Evolutionary conservation across 306 rosid genomes (phyloP), one percentile per base, ranked within the genome.

Genomic region (Sesbania bispinosa): DNA sequence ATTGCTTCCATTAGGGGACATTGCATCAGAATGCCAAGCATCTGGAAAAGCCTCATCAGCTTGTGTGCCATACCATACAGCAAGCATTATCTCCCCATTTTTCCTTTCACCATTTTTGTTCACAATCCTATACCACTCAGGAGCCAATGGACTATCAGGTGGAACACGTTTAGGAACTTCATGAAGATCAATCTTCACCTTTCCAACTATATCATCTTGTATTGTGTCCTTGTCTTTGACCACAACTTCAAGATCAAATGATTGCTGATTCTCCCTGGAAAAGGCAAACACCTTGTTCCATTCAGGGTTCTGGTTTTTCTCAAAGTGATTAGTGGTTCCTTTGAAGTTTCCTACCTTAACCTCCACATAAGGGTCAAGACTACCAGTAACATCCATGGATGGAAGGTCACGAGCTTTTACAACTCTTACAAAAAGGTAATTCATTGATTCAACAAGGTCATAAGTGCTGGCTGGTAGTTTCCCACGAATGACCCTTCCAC

Each of bases 21-120:
- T 62, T 24, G 97, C 87, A 83, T 94, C 98, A 13, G 98, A 94
- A 80, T 94, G 98, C 97, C 96, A 91, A 30, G 98, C 98, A 70
- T 94, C 95, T 7, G 94, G 87, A 79, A 94, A 94, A 53, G 98
- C 92, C 71, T 94, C 98, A 54, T 94, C 98, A 52, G 95, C 98
- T 76, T 94, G 98, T 53, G 98, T 87, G 46, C 98, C 98, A n/a
- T 1, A 11, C 98, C 98, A 94, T 32, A 94, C 96, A 51, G 98
- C 97, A 82, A 94, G 91, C 98, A 94, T 94, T 55, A 94, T 58
- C 78, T 94, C 97, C 23, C 98, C 98, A 20, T 72, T 67, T 70
- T 72, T 67, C 80, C 54, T 89, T 19, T 83, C 86, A 20, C 95
- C 86, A 5, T 61, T 86, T 85, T 83, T 89, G 65, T 85, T 73